Base-by-base conservation (phyloP, 257 asterid genomes). In the Penstemon barbatus region DNA sequence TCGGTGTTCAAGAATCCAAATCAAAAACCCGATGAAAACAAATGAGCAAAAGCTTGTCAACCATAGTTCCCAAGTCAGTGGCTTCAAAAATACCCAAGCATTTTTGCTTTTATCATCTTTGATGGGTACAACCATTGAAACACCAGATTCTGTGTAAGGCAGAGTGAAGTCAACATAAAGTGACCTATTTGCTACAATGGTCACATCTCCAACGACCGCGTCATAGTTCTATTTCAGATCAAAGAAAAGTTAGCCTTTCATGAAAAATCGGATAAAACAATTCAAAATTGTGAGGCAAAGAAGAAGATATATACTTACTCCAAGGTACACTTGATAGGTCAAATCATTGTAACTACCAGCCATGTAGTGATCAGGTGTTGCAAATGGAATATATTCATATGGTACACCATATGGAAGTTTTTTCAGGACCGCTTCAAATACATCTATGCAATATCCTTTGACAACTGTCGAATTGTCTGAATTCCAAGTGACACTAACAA, bases 61-160 rank as follows among this genome's bases (percentile, higher is more conserved):
- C 91, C 91, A 82, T 3, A 85, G 58, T 5, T 75, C 61, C 81
- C 79, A 74, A 44, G 83, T 79, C 37, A 86, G 68, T 13, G 93
- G 93, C 86, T 82, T 80, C 71, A 73, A 42, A 40, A 82, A 85
- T 2, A 72, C 68, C 83, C 84, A 78, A 48, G 80, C 67, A 38
- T 55, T 78, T 39, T 71, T 74, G 18, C 65, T 71, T 3, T 61
- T 51, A 7, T 64, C 53, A 4, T 69, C 65, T 48, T 65, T 58
- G 1, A 85, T 37, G 3, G 84, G 83, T 5, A 77, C 89, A 50
- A 85, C 73, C 80, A 82, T 77, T 4, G 71, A 56, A 3, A 80
- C 78, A 41, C 89, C 91, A 5, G 86, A 76, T 7, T 85, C 86
- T 1, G 85, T 76, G 37, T 40, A 87, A 5, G 91, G 89, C 72